Base-by-base conservation (phyloP, 2,329 filamentous ascomycete genomes). In the Colletotrichum plurivorum region DNA sequence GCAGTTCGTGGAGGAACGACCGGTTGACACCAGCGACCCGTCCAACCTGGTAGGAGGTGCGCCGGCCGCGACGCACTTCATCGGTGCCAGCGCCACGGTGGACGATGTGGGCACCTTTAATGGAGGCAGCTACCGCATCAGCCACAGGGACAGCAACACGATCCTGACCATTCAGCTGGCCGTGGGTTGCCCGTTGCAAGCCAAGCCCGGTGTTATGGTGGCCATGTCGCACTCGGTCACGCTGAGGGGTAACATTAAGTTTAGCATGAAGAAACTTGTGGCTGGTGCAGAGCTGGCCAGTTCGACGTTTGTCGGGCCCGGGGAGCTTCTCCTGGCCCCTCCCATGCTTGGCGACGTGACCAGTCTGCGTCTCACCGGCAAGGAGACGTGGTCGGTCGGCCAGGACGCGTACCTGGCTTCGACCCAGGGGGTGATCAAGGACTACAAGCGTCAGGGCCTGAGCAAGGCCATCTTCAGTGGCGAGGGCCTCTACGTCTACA, bases 51-150 rank as follows among this genome's bases (percentile, higher is more conserved):
- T 79, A 20, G 76, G 77, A 12, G 79, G 80, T 31, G 84, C 82
- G 4, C 84, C 82, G 12, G 76, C 80, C 7, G 79, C 82, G 16
- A 79, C 81, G 39, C 87, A 92, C 66, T 94, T 95, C 72, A 78
- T 85, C 6, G 93, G 93, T 36, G 89, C 88, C 0, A 68, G 57
- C 39, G 83, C 91, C 0, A 87, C 88, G 1, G 84, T 89, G 36
- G 96, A 98, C 79, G 95, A 97, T 74, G 89, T 97, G 2, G 96
- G 96, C n/a, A 96, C 93, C 0, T 99, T 98, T 84, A 98, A 98
- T 78, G 96, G 96, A 16, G 96, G 96, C 13, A 95, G 93, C 76
- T 99, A 95, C 78, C 88, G 96, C 51, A 94, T 98, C 77, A 96
- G 93, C 76, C 96, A 99, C 77, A 88, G 96, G 22, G 94, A 98